Percentiles rank a stretch among this genome's conserved stretches.
phyloP scores from a whole-genome alignment of 805 yeast species.

The Ogataea nitratoaversa region DNA sequence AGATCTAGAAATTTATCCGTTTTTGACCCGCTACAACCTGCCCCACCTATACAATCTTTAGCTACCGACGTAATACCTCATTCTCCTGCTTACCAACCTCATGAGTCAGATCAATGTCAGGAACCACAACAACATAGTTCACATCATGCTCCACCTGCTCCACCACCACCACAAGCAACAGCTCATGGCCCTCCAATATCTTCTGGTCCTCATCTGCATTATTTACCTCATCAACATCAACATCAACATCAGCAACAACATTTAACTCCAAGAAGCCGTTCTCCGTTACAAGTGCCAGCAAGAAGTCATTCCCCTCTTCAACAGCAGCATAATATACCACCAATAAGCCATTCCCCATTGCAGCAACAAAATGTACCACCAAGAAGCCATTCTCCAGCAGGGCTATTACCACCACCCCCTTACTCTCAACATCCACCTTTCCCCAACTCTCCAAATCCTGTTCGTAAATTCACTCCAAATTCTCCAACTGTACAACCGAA shows the following conservation, averaged over 20 bases:
- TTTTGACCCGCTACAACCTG: slow-evolving; percentile 31
- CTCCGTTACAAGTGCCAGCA: too few relatives aligned
- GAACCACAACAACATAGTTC: slow-evolving; percentile 4
- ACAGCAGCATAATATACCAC: too few relatives aligned
- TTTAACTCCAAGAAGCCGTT: slow-evolving; percentile 1
- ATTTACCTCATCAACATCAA: slow-evolving; percentile 6
- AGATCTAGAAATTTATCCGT: slow-evolving; percentile 38
- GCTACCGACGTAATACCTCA: background rate
- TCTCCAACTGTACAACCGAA: slow-evolving; percentile 3
- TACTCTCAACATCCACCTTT: slow-evolving; percentile 10
- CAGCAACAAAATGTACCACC: background rate
- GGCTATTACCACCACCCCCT: slow-evolving; percentile 7
- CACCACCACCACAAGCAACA: slow-evolving; percentile 4
- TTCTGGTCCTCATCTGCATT: slow-evolving; percentile 1
- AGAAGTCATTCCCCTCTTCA: too few relatives aligned
- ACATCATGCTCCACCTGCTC: slow-evolving; percentile 1
- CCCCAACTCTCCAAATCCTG: slow-evolving; percentile 14
- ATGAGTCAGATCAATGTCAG: slow-evolving; percentile 2
- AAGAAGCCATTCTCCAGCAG: slow-evolving; percentile 11
- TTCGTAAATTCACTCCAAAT: slow-evolving; percentile 7
- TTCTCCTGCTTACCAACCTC: slow-evolving; percentile 2
- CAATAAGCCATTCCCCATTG: background rate
- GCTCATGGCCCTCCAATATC: slow-evolving; percentile 10
- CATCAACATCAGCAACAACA: slow-evolving; percentile 9
- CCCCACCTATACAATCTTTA: slow-evolving; percentile 5